Base-by-base conservation (phyloP, 2,329 filamentous ascomycete genomes). In the Mycosphaerelloides madeirae region DNA sequence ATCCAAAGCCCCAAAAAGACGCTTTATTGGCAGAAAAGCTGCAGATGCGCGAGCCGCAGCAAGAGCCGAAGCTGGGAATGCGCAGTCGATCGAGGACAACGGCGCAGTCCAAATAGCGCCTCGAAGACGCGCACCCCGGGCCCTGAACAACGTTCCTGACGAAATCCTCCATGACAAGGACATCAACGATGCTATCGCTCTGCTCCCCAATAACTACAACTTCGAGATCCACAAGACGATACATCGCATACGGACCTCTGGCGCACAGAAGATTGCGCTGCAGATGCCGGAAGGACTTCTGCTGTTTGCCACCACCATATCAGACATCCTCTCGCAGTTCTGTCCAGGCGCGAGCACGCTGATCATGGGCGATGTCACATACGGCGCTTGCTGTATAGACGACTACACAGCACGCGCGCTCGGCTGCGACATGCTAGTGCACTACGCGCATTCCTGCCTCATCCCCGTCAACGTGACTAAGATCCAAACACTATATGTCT, bases 191-290 rank as follows among this genome's bases (percentile, higher is more conserved):
- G 93, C 93, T 3, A 89, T 97, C 46, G 76, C 81, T 5, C 78
- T 98, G 25, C 80, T 98, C 2, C 93, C 93, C 1, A 73, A 80
- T n/a, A 98, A 98, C 73, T 98, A 98, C 76, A 91, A 87, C 58
- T 98, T 98, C 65, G 93, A 98, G 71, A 89, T 98, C 44, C 93
- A 88, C 64, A 98, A 98, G 72, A 98, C 93, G 7, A 94, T 98
- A 59, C 89, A 97, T 68, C 83, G 91, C 37, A 90, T 98, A 65
- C 84, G 87, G 34, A 84, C 83, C 1, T 81, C 84, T 7, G 81
- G 79, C 7, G 83, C 90, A 1, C 91, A 83, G 63, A 85, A 83
- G 54, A 83, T 98, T 2, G 94, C 91, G 0, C 75, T 98, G n/a
- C 93, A 98, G 68, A 93, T 98, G 75, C 93, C 93, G 4, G 94